phyloP scores from a whole-genome alignment of 2,329 filamentous ascomycete genomes.

The Juglanconis sp. region DNA sequence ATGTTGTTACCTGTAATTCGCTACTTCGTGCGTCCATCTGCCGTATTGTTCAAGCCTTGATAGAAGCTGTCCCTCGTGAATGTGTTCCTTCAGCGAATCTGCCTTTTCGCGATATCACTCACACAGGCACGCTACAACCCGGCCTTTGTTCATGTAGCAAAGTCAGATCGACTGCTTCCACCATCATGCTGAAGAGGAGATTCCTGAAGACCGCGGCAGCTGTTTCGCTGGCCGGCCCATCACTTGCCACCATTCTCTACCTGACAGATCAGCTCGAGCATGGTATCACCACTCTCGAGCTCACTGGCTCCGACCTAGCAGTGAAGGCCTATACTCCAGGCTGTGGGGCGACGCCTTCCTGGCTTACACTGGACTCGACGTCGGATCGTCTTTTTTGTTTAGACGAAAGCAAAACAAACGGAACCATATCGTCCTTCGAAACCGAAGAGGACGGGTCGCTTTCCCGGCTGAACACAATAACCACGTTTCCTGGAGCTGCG shows the following conservation, averaged over 20 bases:
- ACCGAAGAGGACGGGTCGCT: conserved; percentile 37
- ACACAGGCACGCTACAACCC: background rate
- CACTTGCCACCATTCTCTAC: conserved; percentile 41
- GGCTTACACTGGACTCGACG: conserved; percentile 54
- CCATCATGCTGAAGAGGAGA: conserved; percentile 18
- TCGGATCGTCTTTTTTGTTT: conserved; percentile 55
- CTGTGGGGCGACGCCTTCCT: conserved; percentile 56
- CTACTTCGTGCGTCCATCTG: too few relatives aligned
- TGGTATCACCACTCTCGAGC: conserved; percentile 44
- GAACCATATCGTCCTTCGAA: conserved; percentile 43
- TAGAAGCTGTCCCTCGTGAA: too few relatives aligned
- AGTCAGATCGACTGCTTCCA: background rate
- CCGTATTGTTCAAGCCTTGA: too few relatives aligned
- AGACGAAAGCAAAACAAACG: conserved; percentile 53
- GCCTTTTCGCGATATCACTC: background rate
- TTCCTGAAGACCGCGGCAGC: conserved; percentile 16
- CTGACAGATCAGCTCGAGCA: conserved; percentile 45
- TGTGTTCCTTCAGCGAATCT: background rate
- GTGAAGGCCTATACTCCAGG: conserved; percentile 39
- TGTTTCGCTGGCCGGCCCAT: conserved; percentile 25
- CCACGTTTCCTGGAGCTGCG: conserved; percentile 22
- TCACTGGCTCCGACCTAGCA: conserved; percentile 38
- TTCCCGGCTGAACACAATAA: conserved; percentile 32
- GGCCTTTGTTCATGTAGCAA: background rate
- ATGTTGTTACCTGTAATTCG: too few relatives aligned